Percentiles rank a stretch among this genome's conserved stretches.
Evolutionary conservation across 352 stramenopile genomes (phyloP).

Genomic region (Thraustochytrium striatum): DNA sequence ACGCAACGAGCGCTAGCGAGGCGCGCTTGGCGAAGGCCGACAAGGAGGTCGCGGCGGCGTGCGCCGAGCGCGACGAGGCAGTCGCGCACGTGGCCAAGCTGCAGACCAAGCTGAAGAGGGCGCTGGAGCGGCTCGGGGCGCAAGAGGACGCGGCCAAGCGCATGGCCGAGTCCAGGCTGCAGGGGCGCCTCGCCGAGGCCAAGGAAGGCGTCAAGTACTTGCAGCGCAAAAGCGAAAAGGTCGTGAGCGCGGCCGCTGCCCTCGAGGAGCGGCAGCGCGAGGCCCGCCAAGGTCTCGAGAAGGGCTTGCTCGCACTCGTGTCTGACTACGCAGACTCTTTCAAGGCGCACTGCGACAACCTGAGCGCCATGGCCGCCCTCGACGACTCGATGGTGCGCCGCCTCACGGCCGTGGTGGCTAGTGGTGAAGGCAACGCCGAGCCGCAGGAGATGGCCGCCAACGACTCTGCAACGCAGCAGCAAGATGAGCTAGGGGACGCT

Average conservation of each 20-base stretch:
- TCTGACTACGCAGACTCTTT: background rate
- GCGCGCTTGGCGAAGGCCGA: too few relatives aligned
- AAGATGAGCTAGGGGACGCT: background rate
- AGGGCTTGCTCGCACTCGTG: background rate
- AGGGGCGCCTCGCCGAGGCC: background rate
- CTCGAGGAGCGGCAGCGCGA: background rate
- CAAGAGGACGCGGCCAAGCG: background rate
- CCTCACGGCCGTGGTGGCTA: too few relatives aligned
- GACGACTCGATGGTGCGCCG: background rate
- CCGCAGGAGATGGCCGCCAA: too few relatives aligned
- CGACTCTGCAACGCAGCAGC: background rate
- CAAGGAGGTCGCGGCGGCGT: background rate
- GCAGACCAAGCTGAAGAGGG: too few relatives aligned
- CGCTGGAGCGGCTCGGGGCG: too few relatives aligned
- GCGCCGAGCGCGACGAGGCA: background rate
- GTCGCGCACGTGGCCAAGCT: background rate
- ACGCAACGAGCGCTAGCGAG: background rate
- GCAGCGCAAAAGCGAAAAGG: background rate
- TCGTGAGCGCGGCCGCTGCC: background rate
- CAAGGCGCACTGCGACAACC: background rate
- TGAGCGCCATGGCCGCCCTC: background rate
- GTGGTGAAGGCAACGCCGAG: background rate
- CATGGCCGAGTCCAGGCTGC: background rate
- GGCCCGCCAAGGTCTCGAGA: background rate
- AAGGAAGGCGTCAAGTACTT: background rate